phyloP scores from a whole-genome alignment of 805 yeast genomes.

The Clavispora fructus region DNA sequence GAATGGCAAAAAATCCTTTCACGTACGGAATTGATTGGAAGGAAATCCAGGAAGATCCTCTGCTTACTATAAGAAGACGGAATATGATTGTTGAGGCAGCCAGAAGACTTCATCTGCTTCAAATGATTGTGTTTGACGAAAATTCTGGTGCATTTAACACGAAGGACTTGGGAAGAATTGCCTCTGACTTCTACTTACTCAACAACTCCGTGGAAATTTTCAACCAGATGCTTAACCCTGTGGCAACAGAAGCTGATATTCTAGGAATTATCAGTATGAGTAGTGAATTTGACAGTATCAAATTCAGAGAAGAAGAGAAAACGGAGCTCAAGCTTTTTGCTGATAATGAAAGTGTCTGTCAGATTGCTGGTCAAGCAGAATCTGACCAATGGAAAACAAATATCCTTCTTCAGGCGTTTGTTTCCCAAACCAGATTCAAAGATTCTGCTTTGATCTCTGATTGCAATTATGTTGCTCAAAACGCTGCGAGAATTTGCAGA shows the following conservation, averaged over 20 bases:
- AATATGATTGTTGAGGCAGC: slow-evolving; percentile 79
- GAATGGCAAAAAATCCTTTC: slow-evolving; percentile 93
- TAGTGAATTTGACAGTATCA: slow-evolving; percentile 87
- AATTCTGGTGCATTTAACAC: slow-evolving; percentile 70
- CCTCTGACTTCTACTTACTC: slow-evolving; percentile 86
- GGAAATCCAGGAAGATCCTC: slow-evolving; percentile 78
- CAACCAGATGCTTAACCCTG: slow-evolving; percentile 76
- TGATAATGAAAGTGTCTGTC: slow-evolving; percentile 67
- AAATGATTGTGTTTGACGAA: slow-evolving; percentile 93
- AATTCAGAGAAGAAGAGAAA: slow-evolving; percentile 82
- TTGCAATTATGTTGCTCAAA: slow-evolving; percentile 90
- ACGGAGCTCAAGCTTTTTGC: slow-evolving; percentile 60
- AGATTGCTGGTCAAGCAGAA: slow-evolving; percentile 71
- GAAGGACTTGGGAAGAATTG: slow-evolving; percentile 89
- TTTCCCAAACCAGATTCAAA: slow-evolving; percentile 65
- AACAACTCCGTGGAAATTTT: slow-evolving; percentile 85
- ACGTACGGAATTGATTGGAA: slow-evolving; percentile 88
- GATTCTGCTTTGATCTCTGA: slow-evolving; percentile 86
- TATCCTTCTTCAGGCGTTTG: slow-evolving; percentile 78
- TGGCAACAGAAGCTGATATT: slow-evolving; percentile 89
- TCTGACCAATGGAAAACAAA: slow-evolving; percentile 84
- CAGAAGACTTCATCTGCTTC: slow-evolving; percentile 72
- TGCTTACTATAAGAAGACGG: slow-evolving; percentile 65
- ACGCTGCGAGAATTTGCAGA: slow-evolving; percentile 86
- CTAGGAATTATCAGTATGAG: slow-evolving; percentile 86